phyloP scores from a whole-genome alignment of 73 alveolate species.

The Tetrahymena malaccensis region DNA sequence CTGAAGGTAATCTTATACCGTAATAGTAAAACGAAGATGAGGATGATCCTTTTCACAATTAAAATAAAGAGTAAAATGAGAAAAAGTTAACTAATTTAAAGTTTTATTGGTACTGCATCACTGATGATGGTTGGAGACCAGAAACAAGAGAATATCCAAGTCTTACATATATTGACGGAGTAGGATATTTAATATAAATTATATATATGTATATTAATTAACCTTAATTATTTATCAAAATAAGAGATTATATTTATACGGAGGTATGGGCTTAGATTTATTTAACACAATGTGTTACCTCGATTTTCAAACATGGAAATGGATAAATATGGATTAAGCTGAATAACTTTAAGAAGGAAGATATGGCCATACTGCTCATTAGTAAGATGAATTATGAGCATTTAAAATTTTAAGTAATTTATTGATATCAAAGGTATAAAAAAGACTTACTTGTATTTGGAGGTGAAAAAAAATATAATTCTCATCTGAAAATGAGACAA shows the following conservation, averaged over 20 bases:
- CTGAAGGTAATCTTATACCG: neutral
- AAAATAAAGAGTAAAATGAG: neutral
- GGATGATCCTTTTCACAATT: neutral
- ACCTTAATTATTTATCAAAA: neutral
- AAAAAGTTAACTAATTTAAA: conserved; percentile 11
- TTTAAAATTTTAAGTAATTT: too few species aligned
- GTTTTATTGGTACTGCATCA: conserved; percentile 31
- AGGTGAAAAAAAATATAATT: conserved; percentile 33
- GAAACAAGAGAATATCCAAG: conserved; percentile 33
- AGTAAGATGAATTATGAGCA: neutral
- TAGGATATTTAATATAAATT: neutral
- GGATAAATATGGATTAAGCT: conserved; percentile 26
- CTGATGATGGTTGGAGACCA: conserved; percentile 34
- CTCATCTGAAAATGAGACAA: conserved; percentile 28
- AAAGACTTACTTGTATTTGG: conserved; percentile 17
- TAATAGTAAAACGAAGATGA: neutral
- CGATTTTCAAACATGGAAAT: conserved; percentile 15
- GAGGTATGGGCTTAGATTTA: conserved; percentile 42
- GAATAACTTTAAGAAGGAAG: conserved; percentile 37
- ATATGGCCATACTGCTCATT: conserved; percentile 36
- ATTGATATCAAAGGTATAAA: neutral
- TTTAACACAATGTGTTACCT: conserved; percentile 13
- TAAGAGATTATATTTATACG: conserved; percentile 28
- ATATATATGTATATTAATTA: too few species aligned
- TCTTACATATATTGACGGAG: conserved; percentile 13